Base-by-base conservation (phyloP, 169 alveolate genomes). In the Cryptosporidium meleagridis region DNA sequence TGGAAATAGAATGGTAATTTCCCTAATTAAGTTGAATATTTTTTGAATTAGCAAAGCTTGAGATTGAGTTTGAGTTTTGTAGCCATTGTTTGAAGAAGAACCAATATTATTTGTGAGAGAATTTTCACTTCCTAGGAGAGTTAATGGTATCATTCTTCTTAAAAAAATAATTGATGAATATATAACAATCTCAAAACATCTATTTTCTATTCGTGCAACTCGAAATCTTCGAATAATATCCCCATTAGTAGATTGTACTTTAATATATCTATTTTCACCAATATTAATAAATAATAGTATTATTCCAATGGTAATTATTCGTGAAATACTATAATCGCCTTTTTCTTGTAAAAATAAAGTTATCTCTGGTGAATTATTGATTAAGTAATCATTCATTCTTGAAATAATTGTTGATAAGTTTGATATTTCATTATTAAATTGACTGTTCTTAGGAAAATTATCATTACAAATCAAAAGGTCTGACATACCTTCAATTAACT, bases 401-500 rank as follows among this genome's bases (percentile, higher is more conserved):
- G 86, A 73, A 21, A 73, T 59, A 7, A 55, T 73, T 9, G n/a
- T 33, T 7, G 33, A 8, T 8, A 73, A 41, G 37, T 73, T 73
- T 18, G 37, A n/a, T 18, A 55, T n/a, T 55, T 73, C 70, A 52
- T 12, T 58, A 39, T 4, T 52, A 14, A 1, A 55, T 8, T 55
- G 67, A 21, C 23, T 53, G 6, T 10, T 55, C 7, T 52, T 53
- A 7, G 68, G 86, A 41, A 53, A 55, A 8, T 55, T 31, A 18
- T 73, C 55, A 37, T 58, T 21, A 65, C 35, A 80, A 16, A 80
- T 6, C 23, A 59, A 62, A 14, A 80, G 31, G 10, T 80, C 69
- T 0, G 75, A 61, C 55, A 80, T 41, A n/a, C 89, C 75, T 31
- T 80, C 89, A 21, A 80, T 9, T 33, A 80, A 41, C 45, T 80